Evolutionary conservation across 1,284 basidiomycete genomes (phyloP).

Genomic region (Jaminaea rosea): DNA sequence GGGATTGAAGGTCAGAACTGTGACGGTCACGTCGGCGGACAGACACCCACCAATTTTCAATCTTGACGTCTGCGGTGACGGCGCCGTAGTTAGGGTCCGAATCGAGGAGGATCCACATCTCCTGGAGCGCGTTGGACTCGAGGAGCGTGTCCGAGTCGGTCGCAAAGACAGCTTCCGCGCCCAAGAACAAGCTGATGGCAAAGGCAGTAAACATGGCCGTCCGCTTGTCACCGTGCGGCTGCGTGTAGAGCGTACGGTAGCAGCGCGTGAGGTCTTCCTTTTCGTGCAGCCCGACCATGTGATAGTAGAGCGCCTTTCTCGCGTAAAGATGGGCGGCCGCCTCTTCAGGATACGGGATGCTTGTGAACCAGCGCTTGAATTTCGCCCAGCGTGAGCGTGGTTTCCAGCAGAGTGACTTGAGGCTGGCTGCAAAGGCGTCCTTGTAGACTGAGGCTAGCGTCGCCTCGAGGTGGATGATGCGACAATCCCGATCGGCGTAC

Average conservation of each 20-base stretch:
- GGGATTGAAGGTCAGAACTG: too few species aligned
- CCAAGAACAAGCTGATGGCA: conserved; percentile 1
- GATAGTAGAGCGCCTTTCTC: neutral
- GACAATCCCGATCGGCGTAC: neutral
- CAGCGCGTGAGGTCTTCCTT: conserved; percentile 3
- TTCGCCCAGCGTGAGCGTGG: neutral
- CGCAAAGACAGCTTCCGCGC: conserved; percentile 4
- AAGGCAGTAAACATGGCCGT: conserved; percentile 9
- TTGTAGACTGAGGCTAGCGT: too few species aligned
- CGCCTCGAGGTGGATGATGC: conserved; percentile 2
- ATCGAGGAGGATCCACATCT: conserved; percentile 3
- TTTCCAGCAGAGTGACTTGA: too few species aligned
- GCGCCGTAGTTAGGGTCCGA: conserved; percentile 3
- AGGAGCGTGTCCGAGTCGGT: conserved; percentile 8
- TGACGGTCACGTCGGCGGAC: too few species aligned
- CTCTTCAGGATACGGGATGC: neutral
- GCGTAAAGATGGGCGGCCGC: neutral
- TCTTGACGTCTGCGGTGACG: conserved; percentile 9
- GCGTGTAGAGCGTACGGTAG: conserved; percentile 7
- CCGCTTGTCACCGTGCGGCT: conserved; percentile 8
- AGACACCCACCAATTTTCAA: too few species aligned
- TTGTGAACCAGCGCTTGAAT: neutral
- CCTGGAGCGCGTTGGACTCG: conserved; percentile 4
- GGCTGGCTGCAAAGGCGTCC: too few species aligned
- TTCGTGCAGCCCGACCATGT: conserved; percentile 2